Conservation (phyloP, 2,329 filamentous ascomycete species). For the Colletotrichum destructivum region DNA sequence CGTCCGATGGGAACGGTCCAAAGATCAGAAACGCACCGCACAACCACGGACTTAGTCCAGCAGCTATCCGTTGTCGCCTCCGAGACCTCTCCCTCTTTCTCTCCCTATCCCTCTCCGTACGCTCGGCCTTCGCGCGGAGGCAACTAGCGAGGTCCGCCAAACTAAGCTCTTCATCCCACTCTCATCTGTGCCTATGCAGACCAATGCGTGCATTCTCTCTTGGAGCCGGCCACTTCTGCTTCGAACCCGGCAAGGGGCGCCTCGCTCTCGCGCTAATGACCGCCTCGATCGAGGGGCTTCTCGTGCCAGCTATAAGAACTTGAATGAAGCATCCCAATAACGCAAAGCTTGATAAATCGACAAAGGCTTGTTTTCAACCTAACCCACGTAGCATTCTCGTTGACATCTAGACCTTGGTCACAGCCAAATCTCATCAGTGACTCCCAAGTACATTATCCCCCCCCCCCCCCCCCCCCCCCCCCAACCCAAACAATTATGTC, state of each 20-base stretch:
- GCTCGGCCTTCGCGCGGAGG: slow-evolving; percentile 31
- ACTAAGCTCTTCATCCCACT: neutral
- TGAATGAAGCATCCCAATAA: neutral
- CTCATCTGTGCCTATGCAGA: neutral
- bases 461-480: too few species aligned
- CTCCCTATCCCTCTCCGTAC: neutral
- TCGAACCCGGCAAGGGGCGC: neutral
- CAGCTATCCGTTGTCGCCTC: neutral
- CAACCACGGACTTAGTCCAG: neutral
- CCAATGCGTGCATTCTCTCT: neutral
- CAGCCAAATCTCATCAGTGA: neutral
- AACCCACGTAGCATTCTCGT: neutral
- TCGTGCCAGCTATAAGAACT: neutral
- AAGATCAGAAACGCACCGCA: neutral
- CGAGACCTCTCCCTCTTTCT: neutral
- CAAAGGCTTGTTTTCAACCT: neutral
- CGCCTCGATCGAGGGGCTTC: neutral
- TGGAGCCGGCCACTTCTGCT: neutral
- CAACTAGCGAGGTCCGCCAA: neutral
- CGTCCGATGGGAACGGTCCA: neutral
- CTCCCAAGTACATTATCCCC: too few species aligned
- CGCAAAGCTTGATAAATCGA: too few species aligned
- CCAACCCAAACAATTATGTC: slow-evolving; percentile 44
- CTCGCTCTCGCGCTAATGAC: slow-evolving; percentile 8
- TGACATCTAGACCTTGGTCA: neutral